A percentile compares a stretch with the other conserved stretches of the same genome.
Evolutionary conservation across 306 rosid species (phyloP).

Genomic region (Canavalia gladiata): DNA sequence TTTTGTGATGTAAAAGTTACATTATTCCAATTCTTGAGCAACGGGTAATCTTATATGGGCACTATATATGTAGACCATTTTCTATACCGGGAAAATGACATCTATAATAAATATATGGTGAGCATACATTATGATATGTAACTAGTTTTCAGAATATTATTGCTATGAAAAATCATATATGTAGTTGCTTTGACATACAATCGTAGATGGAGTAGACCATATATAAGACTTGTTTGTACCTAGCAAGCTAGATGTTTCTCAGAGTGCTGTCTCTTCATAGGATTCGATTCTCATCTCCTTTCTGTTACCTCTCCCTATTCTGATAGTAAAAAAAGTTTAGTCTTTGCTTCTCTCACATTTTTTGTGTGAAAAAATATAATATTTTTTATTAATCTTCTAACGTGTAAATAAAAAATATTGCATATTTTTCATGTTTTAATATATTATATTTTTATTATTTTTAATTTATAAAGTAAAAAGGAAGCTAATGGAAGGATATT

Average conservation of each 20-base stretch:
- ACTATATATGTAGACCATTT: background rate
- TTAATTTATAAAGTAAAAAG: no score
- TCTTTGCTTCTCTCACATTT: no score
- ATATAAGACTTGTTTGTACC: background rate
- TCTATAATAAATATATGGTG: background rate
- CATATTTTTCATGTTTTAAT: no score
- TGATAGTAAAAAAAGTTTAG: no score
- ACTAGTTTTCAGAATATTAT: background rate
- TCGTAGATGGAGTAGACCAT: background rate
- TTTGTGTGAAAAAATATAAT: no score
- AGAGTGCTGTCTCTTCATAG: background rate
- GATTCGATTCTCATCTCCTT: no score
- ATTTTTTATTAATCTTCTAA: no score
- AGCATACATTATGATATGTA: background rate
- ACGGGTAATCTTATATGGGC: background rate
- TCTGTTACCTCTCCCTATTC: no score
- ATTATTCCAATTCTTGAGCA: background rate
- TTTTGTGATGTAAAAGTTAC: background rate
- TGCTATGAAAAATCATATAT: background rate
- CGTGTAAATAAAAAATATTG: no score
- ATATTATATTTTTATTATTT: no score
- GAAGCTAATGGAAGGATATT: no score
- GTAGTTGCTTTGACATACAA: background rate
- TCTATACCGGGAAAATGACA: slow-evolving; percentile 2
- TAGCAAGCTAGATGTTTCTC: background rate